Percentiles rank a stretch among this genome's conserved stretches.
phyloP scores from a whole-genome alignment of 2,329 filamentous ascomycete species.

The Sarocladium strictum region DNA sequence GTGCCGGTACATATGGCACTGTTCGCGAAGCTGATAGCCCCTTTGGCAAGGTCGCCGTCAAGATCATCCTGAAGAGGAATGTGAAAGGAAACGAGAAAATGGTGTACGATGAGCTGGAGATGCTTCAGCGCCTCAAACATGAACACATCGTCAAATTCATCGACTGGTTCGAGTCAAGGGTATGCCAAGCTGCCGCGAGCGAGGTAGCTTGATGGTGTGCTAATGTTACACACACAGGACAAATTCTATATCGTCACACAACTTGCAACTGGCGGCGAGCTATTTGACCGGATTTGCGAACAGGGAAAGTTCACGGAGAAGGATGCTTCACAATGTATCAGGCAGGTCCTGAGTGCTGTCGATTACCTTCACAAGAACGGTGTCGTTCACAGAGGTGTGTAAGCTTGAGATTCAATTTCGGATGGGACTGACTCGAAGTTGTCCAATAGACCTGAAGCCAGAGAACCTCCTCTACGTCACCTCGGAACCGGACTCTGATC shows the following conservation, averaged over 20 bases:
- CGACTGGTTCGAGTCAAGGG: constrained; percentile 98
- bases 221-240: no score
- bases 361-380: constrained; percentile 92
- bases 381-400: constrained; percentile 85
- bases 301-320: constrained; percentile 98
- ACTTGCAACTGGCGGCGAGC: constrained; percentile 87
- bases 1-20: constrained; percentile 96
- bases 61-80: constrained; percentile 99
- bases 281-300: constrained; percentile 97
- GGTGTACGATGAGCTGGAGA: constrained; percentile 95
- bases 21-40: constrained; percentile 89
- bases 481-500: constrained; percentile 66
- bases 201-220: neutral
- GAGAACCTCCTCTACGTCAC: constrained; percentile 96
- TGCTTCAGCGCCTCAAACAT: constrained; percentile 87
- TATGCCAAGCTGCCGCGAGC: constrained; percentile 37
- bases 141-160: constrained; percentile 95
- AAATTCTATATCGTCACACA: constrained; percentile 99
- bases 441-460: constrained; percentile 76
- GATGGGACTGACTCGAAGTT: constrained; percentile 10
- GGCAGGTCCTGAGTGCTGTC: constrained; percentile 86
- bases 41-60: constrained; percentile 83
- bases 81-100: constrained; percentile 97
- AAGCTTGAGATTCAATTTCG: neutral
- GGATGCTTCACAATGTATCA: constrained; percentile 92